phyloP scores from a whole-genome alignment of 2,329 filamentous ascomycete species.

The Ophiosphaerella korrae region DNA sequence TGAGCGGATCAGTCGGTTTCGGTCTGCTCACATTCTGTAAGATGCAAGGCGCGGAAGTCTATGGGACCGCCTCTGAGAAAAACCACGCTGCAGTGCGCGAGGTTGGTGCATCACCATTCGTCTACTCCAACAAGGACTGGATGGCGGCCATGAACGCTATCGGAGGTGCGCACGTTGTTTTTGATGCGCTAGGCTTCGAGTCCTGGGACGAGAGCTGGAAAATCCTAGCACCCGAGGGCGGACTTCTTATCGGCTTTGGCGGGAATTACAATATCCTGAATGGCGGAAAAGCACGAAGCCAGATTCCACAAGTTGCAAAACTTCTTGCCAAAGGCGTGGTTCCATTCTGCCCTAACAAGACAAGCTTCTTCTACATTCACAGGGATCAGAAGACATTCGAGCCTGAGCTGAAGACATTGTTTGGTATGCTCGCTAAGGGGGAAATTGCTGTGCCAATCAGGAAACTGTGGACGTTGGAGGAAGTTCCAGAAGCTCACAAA shows the following conservation, averaged over 20 bases:
- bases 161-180: conserved; percentile 56
- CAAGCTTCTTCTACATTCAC: conserved; percentile 35
- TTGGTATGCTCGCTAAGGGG: conserved; percentile 21
- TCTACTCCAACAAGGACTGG: conserved; percentile 58
- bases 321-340: conserved; percentile 29
- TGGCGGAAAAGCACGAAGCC: conserved; percentile 22
- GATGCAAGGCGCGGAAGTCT: conserved; percentile 54
- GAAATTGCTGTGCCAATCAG: conserved; percentile 35
- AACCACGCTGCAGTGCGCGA: conserved; percentile 52
- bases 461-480: conserved; percentile 31
- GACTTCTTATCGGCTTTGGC: conserved; percentile 37
- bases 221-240: conserved; percentile 50
- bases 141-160: conserved; percentile 52
- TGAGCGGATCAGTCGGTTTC: conserved; percentile 58
- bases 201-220: conserved; percentile 58
- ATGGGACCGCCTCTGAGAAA: conserved; percentile 55
- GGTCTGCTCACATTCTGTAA: conserved; percentile 51
- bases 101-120: conserved; percentile 52
- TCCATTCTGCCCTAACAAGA: conserved; percentile 31
- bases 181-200: conserved; percentile 58
- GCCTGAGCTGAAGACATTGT: conserved; percentile 28
- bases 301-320: conserved; percentile 24
- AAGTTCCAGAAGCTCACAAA: conserved; percentile 35
- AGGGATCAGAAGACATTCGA: conserved; percentile 31
- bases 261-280: conserved; percentile 31